Percentiles rank a stretch among this genome's conserved stretches.
phyloP scores from a whole-genome alignment of 2,329 filamentous ascomycete genomes.

The Byssoonygena ceratinophila region DNA sequence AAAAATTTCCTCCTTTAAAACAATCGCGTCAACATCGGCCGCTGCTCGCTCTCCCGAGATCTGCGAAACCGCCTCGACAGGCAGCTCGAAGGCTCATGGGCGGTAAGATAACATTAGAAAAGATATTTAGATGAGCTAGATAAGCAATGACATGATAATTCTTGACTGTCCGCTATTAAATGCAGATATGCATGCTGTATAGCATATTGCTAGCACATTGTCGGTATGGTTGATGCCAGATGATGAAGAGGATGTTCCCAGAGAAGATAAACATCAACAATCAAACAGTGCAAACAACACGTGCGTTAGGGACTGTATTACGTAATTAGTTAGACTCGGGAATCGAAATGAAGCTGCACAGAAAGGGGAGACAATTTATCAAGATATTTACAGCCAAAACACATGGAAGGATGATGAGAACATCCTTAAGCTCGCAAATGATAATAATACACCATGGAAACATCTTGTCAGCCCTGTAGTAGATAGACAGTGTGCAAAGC shows the following conservation, averaged over 20 bases:
- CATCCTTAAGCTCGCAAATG: neutral
- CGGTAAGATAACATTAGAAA: neutral
- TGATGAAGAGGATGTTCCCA: neutral
- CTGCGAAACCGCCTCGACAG: neutral
- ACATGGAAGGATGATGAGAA: neutral
- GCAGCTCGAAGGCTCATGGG: neutral
- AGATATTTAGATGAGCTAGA: neutral
- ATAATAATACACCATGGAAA: slow-evolving; percentile 11
- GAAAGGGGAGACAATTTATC: too few relatives aligned
- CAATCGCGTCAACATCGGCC: neutral
- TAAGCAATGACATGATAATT: neutral
- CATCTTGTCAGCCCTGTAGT: neutral
- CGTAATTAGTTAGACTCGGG: too few relatives aligned
- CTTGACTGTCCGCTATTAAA: neutral
- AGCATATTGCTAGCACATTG: neutral
- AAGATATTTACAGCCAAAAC: neutral
- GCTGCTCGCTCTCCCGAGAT: neutral
- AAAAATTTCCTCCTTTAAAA: neutral
- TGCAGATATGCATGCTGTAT: slow-evolving; percentile 1
- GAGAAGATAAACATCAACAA: slow-evolving; percentile 3
- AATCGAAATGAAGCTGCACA: neutral
- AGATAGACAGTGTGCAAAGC: neutral
- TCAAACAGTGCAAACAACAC: slow-evolving; percentile 8
- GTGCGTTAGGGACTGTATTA: neutral
- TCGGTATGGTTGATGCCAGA: neutral